Conservation (phyloP, 2,329 filamentous ascomycete genomes). For the Colletotrichum plurivorum region DNA sequence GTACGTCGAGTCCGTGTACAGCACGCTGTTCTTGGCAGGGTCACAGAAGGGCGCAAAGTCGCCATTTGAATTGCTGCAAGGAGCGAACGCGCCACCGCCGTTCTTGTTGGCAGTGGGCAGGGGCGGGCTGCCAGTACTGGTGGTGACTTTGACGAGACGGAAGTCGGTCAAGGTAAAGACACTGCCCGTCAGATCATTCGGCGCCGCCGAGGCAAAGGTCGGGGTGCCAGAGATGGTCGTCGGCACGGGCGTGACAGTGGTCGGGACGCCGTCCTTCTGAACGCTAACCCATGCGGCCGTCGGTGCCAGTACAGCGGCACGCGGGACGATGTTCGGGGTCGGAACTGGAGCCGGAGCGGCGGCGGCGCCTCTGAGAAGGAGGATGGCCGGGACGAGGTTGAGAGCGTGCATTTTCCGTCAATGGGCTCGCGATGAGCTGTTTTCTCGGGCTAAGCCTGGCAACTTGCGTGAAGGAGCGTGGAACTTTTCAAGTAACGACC, state of each 20-base stretch:
- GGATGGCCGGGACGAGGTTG: conserved; percentile 47
- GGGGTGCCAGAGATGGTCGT: conserved; percentile 63
- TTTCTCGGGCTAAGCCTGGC: neutral
- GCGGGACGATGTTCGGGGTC: conserved; percentile 43
- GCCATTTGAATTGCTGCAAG: conserved; percentile 64
- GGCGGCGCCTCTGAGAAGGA: conserved; percentile 45
- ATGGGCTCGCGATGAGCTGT: neutral
- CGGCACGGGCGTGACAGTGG: conserved; percentile 64
- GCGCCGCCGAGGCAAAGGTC: conserved; percentile 53
- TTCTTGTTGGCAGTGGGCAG: conserved; percentile 59
- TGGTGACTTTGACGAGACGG: conserved; percentile 54
- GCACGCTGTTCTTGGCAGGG: conserved; percentile 58
- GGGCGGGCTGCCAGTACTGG: conserved; percentile 60
- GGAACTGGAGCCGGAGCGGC: conserved; percentile 49
- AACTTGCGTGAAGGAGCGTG: neutral
- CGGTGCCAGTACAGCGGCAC: conserved; percentile 44
- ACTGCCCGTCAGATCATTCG: conserved; percentile 63
- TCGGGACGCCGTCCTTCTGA: conserved; percentile 60
- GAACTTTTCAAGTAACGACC: neutral
- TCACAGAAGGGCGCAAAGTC: conserved; percentile 66
- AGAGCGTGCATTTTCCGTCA: conserved; percentile 49
- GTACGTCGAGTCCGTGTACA: conserved; percentile 63
- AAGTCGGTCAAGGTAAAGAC: conserved; percentile 55
- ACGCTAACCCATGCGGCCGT: conserved; percentile 67
- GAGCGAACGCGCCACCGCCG: conserved; percentile 63